phyloP scores from a whole-genome alignment of 108 stramenopile species.

The Fragilaria crotonensis region DNA sequence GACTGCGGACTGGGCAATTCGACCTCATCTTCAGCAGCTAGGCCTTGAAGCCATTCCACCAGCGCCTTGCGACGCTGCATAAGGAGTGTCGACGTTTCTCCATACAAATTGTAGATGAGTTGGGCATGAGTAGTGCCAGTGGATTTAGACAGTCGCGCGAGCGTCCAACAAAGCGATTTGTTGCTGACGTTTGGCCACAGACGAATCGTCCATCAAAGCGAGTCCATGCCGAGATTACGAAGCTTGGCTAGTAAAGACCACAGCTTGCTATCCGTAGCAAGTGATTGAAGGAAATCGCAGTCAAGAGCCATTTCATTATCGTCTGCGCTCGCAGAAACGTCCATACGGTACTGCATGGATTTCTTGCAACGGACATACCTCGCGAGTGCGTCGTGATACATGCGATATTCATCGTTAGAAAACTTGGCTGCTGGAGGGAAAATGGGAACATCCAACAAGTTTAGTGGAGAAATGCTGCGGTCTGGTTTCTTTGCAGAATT shows the following conservation, averaged over 20 bases:
- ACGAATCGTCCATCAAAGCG: conserved; percentile 44
- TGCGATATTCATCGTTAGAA: no score
- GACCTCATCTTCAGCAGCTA: neutral
- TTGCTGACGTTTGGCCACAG: conserved; percentile 15
- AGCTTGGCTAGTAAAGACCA: conserved; percentile 49
- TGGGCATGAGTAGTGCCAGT: conserved; percentile 31
- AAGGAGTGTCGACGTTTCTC: conserved; percentile 1
- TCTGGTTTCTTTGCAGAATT: conserved; percentile 2
- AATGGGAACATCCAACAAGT: no score
- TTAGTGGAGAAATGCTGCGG: no score
- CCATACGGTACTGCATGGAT: no score
- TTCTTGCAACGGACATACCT: no score
- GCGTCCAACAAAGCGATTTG: neutral
- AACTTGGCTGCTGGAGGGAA: no score
- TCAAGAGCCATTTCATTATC: no score
- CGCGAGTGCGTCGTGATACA: no score
- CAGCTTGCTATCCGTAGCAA: conserved; percentile 66
- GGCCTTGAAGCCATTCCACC: conserved; percentile 2
- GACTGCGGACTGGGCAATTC: conserved; percentile 3
- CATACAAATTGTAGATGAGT: conserved; percentile 21
- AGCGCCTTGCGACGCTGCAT: conserved; percentile 3
- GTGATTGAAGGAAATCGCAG: no score
- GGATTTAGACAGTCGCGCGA: conserved; percentile 15
- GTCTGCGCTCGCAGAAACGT: no score
- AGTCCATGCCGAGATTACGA: conserved; percentile 34